Base-by-base conservation (phyloP, 2,329 filamentous ascomycete genomes). In the Cryphonectria naterciae region DNA sequence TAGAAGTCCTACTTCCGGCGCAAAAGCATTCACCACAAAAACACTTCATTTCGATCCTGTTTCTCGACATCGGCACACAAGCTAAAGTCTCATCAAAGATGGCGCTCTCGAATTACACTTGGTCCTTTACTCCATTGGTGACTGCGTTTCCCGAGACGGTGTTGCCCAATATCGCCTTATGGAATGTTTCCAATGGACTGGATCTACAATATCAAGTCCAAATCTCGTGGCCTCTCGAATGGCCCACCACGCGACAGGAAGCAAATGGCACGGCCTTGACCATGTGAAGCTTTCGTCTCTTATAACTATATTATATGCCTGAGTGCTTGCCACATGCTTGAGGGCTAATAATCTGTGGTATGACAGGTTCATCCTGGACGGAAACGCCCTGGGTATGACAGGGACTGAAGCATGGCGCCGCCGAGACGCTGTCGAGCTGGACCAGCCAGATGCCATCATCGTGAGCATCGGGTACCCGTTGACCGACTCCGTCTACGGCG, bases 401-500 rank as follows among this genome's bases (percentile, higher is more conserved):
- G 77, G 76, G 10, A 73, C 74, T 2, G 77, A 78, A 52, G 73
- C 69, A n/a, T 74, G 74, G 72, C 74, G 77, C 28, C 75, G 76
- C 2, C 75, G 75, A 13, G 73, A 74, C n/a, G 70, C 74, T 28
- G 75, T 77, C 25, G 73, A 75, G 22, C 49, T 68, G 5, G 65
- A 39, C 28, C 75, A 77, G 70, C 77, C 77, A 10, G 75, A 77
- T 64, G 73, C 65, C 46, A 68, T 78, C 49, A 70, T 77, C 25
- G 75, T 77, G 25, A 75, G 75, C 63, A 75, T 78, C 60, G 76
- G 76, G 5, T 78, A 78, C 67, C 74, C 76, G 15, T 68, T 77
- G 19, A 74, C 73, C 1, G 72, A 77, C 70, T 67, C 70, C 25
- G 74, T 75, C 10, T 76, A 78, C 70, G 72, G 67, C 6, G 35